These are phyloP conservation scores for Septoria petroselini DNA, from an alignment of 2,329 filamentous ascomycete species.

Conservation along the genomic window DNA sequence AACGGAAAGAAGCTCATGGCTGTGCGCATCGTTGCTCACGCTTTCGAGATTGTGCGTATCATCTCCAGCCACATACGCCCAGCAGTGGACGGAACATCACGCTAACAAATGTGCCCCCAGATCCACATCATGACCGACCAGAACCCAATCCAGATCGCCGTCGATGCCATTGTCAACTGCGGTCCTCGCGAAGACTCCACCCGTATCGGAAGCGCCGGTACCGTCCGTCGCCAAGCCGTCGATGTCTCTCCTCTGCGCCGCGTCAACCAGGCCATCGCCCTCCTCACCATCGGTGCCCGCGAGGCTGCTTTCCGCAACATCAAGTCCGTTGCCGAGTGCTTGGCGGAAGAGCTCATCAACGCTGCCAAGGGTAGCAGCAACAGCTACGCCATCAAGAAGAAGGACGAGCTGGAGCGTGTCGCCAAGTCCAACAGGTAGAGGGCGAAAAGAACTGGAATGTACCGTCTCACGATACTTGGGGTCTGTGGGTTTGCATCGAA, in stretches of 20 bases:
- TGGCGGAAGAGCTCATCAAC: constrained; percentile 99
- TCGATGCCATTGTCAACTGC: constrained; percentile 99
- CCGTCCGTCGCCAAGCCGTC: constrained; percentile 99
- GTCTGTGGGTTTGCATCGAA: constrained; percentile 13
- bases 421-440: constrained; percentile 99
- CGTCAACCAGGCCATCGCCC: constrained; percentile 99
- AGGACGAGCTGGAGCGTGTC: constrained; percentile 99
- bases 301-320: constrained; percentile 99
- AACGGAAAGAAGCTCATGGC: constrained; percentile 99
- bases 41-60: constrained; percentile 94
- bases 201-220: constrained; percentile 98
- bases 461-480: constrained; percentile 9
- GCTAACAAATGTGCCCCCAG: constrained; percentile 48
- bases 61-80: constrained; percentile 3
- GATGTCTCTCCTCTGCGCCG: constrained; percentile 99
- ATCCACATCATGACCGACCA: constrained; percentile 99
- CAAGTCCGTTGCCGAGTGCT: constrained; percentile 99
- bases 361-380: constrained; percentile 99
- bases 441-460: constrained; percentile 6
- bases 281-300: constrained; percentile 97
- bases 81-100: not conserved
- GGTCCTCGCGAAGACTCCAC: constrained; percentile 99
- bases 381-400: constrained; percentile 99
- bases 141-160: constrained; percentile 99
- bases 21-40: constrained; percentile 96